Evolutionary conservation across 495 filamentous ascomycete species (phyloP).

Genomic region (Chaetomidium leptoderma): DNA sequence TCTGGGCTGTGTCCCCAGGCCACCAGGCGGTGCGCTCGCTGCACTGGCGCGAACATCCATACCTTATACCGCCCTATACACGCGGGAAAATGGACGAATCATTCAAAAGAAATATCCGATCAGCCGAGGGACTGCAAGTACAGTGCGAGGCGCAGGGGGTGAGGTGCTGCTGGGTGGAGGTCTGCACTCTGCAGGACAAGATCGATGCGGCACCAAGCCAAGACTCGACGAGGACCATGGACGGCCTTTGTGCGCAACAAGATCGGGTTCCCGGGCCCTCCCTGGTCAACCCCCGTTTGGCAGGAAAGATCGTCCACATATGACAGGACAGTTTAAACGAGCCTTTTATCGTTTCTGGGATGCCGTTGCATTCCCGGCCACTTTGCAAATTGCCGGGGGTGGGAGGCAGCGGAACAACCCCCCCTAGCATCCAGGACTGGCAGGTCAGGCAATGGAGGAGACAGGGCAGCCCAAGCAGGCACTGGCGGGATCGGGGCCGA

Average conservation of each 20-base stretch:
- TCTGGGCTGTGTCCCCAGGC: neutral
- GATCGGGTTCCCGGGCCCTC: neutral
- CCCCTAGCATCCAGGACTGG: too few species aligned
- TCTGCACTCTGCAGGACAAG: neutral
- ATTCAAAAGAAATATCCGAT: too few species aligned
- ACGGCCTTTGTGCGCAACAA: neutral
- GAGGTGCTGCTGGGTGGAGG: neutral
- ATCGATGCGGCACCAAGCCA: conserved; percentile 6
- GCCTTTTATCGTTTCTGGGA: neutral
- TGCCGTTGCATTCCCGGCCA: neutral
- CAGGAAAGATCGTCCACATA: neutral
- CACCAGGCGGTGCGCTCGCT: too few species aligned
- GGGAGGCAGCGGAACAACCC: too few species aligned
- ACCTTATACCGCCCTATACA: too few species aligned
- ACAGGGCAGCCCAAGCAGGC: too few species aligned
- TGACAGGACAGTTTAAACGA: neutral
- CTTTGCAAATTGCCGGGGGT: too few species aligned
- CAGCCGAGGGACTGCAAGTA: too few species aligned
- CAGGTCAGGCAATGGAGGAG: too few species aligned
- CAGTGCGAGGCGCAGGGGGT: neutral
- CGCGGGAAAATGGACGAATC: too few species aligned
- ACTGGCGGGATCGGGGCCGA: too few species aligned
- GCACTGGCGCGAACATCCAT: neutral
- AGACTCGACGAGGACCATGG: too few species aligned
- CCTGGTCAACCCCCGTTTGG: neutral